These are phyloP conservation scores for Hanseniaspora sp. DNA, from an alignment of 1,139 yeast genomes.

Conservation along the genomic window DNA sequence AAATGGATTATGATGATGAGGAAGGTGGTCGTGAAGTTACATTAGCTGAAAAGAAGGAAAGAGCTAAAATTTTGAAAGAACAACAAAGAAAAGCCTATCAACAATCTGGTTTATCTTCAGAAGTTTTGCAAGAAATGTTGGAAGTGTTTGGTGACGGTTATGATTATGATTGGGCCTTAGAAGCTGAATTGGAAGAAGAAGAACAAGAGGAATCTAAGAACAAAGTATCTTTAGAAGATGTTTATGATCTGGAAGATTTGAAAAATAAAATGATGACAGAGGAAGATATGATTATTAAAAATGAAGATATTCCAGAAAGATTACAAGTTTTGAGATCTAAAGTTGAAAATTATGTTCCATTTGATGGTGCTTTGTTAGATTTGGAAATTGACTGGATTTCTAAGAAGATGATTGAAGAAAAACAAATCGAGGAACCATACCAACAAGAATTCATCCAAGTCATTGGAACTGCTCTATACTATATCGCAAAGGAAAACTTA, in stretches of 20 bases:
- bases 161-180: conserved; percentile 96
- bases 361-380: conserved; percentile 56
- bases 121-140: conserved; percentile 79
- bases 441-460: conserved; percentile 58
- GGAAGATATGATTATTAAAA: conserved; percentile 78
- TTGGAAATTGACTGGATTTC: conserved; percentile 74
- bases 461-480: conserved; percentile 66
- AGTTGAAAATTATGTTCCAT: conserved; percentile 44
- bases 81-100: conserved; percentile 42
- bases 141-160: conserved; percentile 97
- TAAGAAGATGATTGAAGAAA: conserved; percentile 45
- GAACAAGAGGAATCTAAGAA: conserved; percentile 41
- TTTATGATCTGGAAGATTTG: conserved; percentile 88
- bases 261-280: conserved; percentile 85
- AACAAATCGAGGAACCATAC: conserved; percentile 35
- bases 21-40: conserved; percentile 91
- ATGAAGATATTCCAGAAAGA: conserved; percentile 85
- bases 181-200: conserved; percentile 61
- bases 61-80: conserved; percentile 33
- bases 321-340: conserved; percentile 62
- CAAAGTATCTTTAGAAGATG: conserved; percentile 65
- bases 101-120: conserved; percentile 74
- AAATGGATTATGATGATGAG: conserved; percentile 83
- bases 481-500: conserved; percentile 62
- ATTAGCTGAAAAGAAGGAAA: conserved; percentile 69